Conservation (phyloP, 306 rosid species). For the Quercus rubra region DNA sequence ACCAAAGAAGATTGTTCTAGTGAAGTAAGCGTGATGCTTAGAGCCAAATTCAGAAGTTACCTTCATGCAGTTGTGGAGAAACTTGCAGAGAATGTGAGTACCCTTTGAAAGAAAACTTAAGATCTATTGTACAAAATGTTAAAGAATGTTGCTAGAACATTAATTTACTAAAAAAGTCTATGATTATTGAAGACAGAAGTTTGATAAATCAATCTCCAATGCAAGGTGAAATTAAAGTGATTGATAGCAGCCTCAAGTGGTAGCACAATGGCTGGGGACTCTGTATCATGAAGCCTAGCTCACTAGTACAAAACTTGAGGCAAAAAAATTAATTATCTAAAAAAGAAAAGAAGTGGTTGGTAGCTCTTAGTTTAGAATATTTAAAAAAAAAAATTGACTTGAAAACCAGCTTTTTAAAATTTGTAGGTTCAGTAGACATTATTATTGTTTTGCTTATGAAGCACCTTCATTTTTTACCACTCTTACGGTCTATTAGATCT, state of each 20-base stretch:
- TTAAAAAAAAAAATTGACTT: neutral
- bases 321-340: too few species aligned
- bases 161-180: neutral
- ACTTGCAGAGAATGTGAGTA: constrained; percentile 33
- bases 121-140: neutral
- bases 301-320: too few species aligned
- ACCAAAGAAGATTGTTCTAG: constrained; percentile 20
- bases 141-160: neutral
- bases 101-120: neutral
- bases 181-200: neutral
- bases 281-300: too few species aligned
- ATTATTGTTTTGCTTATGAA: neutral
- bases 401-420: neutral
- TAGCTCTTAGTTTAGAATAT: neutral
- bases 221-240: too few species aligned
- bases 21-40: constrained; percentile 21
- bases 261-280: too few species aligned
- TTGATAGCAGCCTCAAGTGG: too few species aligned
- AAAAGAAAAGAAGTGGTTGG: neutral
- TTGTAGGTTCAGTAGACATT: neutral
- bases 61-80: constrained; percentile 30
- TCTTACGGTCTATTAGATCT: neutral
- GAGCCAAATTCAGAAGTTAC: constrained; percentile 32
- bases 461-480: neutral
- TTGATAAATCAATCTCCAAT: too few species aligned